Evolutionary conservation across 202 grass and related monocot genomes (phyloP).

Genomic region (Brachypodium distachyon): DNA sequence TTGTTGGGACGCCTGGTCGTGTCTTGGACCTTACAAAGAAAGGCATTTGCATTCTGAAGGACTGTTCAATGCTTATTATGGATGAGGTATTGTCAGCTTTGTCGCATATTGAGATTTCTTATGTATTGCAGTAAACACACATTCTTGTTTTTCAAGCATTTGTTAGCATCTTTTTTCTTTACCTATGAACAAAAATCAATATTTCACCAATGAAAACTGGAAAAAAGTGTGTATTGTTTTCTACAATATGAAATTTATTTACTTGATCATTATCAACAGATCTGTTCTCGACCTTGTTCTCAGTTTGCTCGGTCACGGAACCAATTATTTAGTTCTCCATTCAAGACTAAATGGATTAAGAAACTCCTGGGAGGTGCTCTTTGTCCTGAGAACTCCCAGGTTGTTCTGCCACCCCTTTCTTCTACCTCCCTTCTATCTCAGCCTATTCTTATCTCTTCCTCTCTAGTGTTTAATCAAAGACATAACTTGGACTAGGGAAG

Average conservation of each 20-base stretch:
- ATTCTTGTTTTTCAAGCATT: background rate
- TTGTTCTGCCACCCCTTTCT: background rate
- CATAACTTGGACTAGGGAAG: background rate
- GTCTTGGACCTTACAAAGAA: constrained; percentile 85
- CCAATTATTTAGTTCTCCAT: background rate
- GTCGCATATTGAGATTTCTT: background rate
- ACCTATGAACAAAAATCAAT: background rate
- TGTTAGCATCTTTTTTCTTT: background rate
- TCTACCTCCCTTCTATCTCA: no score
- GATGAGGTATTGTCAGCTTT: constrained; percentile 66
- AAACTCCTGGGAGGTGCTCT: background rate
- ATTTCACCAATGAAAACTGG: background rate
- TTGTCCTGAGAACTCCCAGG: background rate
- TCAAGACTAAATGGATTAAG: background rate
- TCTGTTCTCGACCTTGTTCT: background rate
- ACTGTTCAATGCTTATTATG: constrained; percentile 87
- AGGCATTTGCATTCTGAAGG: constrained; percentile 76
- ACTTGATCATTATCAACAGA: background rate
- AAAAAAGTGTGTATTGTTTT: background rate
- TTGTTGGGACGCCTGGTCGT: constrained; percentile 86
- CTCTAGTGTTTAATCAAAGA: background rate
- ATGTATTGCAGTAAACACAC: background rate
- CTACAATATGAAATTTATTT: background rate
- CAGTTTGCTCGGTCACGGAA: background rate
- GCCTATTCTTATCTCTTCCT: background rate